These are phyloP conservation scores for Ophiocordyceps camponoti-rufipedis DNA, from an alignment of 2,329 filamentous ascomycete species.

Conservation along the genomic window DNA sequence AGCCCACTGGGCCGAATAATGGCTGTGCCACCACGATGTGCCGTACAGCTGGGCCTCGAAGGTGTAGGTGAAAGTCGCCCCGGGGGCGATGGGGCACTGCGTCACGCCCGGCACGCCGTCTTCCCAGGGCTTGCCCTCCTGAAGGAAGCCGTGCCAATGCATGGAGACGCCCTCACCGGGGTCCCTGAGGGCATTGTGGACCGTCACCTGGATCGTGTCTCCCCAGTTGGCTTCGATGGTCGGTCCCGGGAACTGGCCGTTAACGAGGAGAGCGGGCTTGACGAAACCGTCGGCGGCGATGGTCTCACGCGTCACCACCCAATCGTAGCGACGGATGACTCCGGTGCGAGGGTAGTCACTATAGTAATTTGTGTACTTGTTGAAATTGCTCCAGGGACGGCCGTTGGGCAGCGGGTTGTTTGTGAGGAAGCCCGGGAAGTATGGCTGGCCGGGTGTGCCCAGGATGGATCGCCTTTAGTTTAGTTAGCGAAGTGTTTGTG, in stretches of 20 bases:
- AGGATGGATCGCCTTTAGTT: background rate
- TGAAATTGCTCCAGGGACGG: conserved; percentile 30
- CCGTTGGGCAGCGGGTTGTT: conserved; percentile 30
- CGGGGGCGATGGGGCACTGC: conserved; percentile 51
- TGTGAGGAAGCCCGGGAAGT: conserved; percentile 9
- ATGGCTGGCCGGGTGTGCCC: background rate
- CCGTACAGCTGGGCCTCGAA: conserved; percentile 36
- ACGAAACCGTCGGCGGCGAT: conserved; percentile 40
- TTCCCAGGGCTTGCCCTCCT: conserved; percentile 29
- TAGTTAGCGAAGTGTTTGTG: background rate
- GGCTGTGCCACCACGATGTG: conserved; percentile 40
- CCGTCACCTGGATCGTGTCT: conserved; percentile 42
- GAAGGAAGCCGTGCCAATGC: conserved; percentile 37
- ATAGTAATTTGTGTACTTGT: conserved; percentile 30
- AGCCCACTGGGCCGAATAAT: conserved; percentile 39
- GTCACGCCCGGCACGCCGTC: conserved; percentile 32
- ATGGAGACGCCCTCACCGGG: conserved; percentile 27
- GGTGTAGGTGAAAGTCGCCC: conserved; percentile 31
- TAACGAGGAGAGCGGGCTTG: conserved; percentile 37
- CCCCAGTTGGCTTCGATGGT: conserved; percentile 46
- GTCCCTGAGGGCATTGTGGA: conserved; percentile 47
- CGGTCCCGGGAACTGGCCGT: conserved; percentile 49
- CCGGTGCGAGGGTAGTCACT: conserved; percentile 29
- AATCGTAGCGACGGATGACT: conserved; percentile 35
- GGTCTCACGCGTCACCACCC: conserved; percentile 28